phyloP scores from a whole-genome alignment of 495 filamentous ascomycete species.

The Neurospora cerealis region DNA sequence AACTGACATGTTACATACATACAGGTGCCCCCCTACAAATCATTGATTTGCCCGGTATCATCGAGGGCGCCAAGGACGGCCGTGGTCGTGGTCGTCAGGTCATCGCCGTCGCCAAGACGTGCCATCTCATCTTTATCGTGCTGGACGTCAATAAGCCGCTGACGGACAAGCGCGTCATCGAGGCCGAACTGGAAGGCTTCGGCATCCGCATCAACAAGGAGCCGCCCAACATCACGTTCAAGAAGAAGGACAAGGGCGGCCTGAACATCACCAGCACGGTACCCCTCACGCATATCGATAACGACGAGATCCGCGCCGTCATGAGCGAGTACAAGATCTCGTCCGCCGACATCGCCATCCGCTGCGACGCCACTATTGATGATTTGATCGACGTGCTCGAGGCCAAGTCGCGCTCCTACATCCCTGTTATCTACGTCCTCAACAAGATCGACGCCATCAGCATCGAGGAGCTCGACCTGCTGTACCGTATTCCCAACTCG shows the following conservation, averaged over 20 bases:
- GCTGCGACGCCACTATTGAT: conserved; percentile 77
- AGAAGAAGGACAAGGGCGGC: conserved; percentile 98
- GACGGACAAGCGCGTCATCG: conserved; percentile 94
- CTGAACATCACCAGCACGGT: conserved; percentile 89
- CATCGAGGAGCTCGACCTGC: conserved; percentile 90
- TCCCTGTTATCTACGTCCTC: conserved; percentile 94
- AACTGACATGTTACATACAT: neutral
- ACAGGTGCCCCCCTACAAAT: conserved; percentile 88
- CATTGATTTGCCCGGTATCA: conserved; percentile 97
- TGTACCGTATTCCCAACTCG: conserved; percentile 94
- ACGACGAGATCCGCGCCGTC: conserved; percentile 94
- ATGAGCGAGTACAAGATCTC: conserved; percentile 95
- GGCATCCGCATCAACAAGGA: conserved; percentile 96
- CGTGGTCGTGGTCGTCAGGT: conserved; percentile 97
- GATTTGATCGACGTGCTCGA: conserved; percentile 95
- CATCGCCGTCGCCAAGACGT: conserved; percentile 97
- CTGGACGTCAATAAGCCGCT: conserved; percentile 97
- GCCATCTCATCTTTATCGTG: conserved; percentile 97
- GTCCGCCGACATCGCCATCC: conserved; percentile 95
- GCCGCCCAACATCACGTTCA: conserved; percentile 95
- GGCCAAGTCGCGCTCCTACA: conserved; percentile 90
- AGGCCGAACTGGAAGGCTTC: conserved; percentile 94
- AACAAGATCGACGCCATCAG: conserved; percentile 99
- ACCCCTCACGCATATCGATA: conserved; percentile 82
- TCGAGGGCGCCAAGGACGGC: conserved; percentile 96